These are phyloP conservation scores for Cystobasidium onofrii DNA, from an alignment of 768 basidiomycete species.

Conservation along the genomic window DNA sequence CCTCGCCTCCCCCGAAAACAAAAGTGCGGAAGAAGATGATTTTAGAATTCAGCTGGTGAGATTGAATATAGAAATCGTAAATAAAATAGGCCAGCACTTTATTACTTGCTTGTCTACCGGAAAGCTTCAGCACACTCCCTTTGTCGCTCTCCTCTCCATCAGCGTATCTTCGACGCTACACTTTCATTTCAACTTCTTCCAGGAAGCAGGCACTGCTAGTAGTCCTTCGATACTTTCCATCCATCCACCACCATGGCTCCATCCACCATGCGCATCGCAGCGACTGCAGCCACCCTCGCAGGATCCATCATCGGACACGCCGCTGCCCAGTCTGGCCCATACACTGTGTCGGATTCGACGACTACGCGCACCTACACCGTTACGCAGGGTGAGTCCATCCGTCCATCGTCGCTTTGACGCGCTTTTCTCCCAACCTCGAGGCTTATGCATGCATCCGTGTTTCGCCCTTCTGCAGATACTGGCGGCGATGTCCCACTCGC, in stretches of 20 bases:
- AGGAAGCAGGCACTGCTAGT: neutral
- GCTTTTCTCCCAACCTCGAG: too few species aligned
- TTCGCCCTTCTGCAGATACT: constrained; percentile 27
- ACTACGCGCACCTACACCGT: constrained; percentile 22
- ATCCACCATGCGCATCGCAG: neutral
- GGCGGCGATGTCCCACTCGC: constrained; percentile 27
- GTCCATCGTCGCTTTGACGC: neutral
- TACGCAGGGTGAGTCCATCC: constrained; percentile 26
- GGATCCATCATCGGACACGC: neutral
- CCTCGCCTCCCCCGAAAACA: too few species aligned
- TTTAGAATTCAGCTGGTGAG: too few species aligned
- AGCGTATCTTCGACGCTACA: neutral
- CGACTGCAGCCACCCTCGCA: neutral
- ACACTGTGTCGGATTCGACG: constrained; percentile 12
- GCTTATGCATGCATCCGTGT: too few species aligned
- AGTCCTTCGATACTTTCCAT: neutral
- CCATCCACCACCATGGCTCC: neutral
- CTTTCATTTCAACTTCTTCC: too few species aligned
- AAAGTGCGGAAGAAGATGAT: too few species aligned
- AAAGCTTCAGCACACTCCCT: too few species aligned
- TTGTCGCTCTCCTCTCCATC: neutral
- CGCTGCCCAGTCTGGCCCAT: constrained; percentile 10
- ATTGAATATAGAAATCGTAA: too few species aligned
- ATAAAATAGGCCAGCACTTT: too few species aligned
- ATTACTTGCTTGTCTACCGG: too few species aligned